Evolutionary conservation across 1,284 basidiomycete genomes (phyloP).

Genomic region (Ganoderma lingzhi): DNA sequence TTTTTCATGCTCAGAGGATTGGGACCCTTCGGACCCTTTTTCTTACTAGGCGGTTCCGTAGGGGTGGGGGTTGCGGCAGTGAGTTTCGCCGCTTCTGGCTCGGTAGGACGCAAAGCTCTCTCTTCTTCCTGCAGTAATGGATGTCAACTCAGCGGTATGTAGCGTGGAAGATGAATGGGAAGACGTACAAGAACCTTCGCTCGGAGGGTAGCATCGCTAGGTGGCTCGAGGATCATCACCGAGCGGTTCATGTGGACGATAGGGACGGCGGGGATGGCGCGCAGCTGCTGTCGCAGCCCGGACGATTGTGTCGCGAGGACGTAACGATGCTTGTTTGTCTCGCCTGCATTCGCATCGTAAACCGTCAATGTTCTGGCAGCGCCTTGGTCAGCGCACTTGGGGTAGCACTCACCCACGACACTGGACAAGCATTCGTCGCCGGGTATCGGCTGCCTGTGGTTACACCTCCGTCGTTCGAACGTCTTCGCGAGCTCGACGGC

Average conservation of each 20-base stretch:
- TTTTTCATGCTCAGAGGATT: slow-evolving; percentile 96
- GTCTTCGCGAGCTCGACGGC: slow-evolving; percentile 90
- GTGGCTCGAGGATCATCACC: slow-evolving; percentile 91
- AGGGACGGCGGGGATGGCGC: slow-evolving; percentile 82
- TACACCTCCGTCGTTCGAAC: slow-evolving; percentile 94
- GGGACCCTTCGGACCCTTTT: slow-evolving; percentile 83
- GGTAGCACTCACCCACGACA: slow-evolving; percentile 74
- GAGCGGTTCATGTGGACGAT: slow-evolving; percentile 90
- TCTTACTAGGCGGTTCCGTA: slow-evolving; percentile 57
- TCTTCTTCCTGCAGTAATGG: slow-evolving; percentile 58
- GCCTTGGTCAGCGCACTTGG: background rate
- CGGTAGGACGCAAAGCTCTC: slow-evolving; percentile 55
- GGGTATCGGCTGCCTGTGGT: slow-evolving; percentile 85
- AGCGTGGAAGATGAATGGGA: background rate
- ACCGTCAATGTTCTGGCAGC: background rate
- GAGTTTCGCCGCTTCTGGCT: slow-evolving; percentile 52
- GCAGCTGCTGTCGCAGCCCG: slow-evolving; percentile 69
- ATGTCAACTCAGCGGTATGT: slow-evolving; percentile 8
- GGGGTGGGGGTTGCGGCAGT: slow-evolving; percentile 45
- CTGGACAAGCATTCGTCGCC: slow-evolving; percentile 86
- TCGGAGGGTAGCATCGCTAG: slow-evolving; percentile 77
- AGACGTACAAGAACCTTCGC: slow-evolving; percentile 69
- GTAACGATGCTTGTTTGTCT: slow-evolving; percentile 92
- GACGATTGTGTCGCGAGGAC: slow-evolving; percentile 84
- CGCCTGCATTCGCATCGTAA: slow-evolving; percentile 55